Base-by-base conservation (phyloP, 2,329 filamentous ascomycete species). In the Apiospora arundinis region DNA sequence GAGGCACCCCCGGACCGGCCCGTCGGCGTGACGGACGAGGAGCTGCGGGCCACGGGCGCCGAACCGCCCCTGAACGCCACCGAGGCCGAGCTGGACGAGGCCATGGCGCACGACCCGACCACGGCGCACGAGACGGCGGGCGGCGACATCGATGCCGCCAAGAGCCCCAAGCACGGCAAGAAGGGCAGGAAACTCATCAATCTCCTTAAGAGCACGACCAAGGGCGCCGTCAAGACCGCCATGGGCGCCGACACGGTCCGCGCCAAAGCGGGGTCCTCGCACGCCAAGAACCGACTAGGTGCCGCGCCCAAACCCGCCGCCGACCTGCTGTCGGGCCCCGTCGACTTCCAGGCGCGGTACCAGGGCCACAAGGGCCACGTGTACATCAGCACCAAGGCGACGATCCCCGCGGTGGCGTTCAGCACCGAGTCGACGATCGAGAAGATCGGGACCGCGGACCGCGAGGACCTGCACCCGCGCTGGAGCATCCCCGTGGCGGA, bases 291-390 rank as follows among this genome's bases (percentile, higher is more conserved):
- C 70, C 87, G 93, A 3, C 85, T 95, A 0, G 93, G 93, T 8
- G 92, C 92, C 1, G 84, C 96, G 0, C 88, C 88, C 0, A 46
- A 25, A 8, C 56, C 56, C 8, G 6, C 32, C 0, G 6, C n/a
- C 3, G 85, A 83, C 11, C 77, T 82, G 40, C 80, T 82, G 14
- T 86, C 88, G 0, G 93, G 94, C 0, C 94, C 94, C 0, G 85
- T 95, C 0, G 91, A 92, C n/a, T 97, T 96, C 82, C 90, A 91
- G 40, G 91, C 88, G 0, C 86, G 94, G 5, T 93, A 87, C 76
- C 85, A 90, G 25, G 93, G 94, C 11, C 88, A 91, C 75, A 92
- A 91, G 76, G 94, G 94, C 0, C 89, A 92, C 72, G 88, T 91
- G 0, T 94, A 93, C 77, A 90, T 96, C 73, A 90, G 88, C 90